These are phyloP conservation scores for Saccharomycopsis sp. DNA, from an alignment of 805 yeast species.

Conservation along the genomic window DNA sequence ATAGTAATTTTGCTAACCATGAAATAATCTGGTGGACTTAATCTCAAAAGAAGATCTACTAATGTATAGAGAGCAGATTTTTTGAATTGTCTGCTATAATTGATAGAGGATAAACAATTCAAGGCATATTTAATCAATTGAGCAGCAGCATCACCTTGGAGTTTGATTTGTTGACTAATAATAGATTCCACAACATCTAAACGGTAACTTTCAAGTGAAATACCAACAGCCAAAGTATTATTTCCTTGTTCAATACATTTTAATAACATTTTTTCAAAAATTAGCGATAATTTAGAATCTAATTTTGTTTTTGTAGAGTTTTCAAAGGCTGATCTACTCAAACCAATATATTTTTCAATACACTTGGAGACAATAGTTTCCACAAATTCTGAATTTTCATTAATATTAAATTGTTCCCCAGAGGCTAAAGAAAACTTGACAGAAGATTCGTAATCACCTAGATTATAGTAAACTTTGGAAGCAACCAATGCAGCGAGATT, in stretches of 20 bases:
- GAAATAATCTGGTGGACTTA: constrained; percentile 67
- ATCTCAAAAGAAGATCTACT: constrained; percentile 46
- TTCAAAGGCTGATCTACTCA: constrained; percentile 43
- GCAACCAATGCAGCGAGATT: constrained; percentile 84
- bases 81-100: constrained; percentile 58
- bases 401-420: constrained; percentile 65
- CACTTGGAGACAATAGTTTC: constrained; percentile 93
- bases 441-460: constrained; percentile 88
- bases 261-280: constrained; percentile 79
- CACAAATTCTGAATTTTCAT: constrained; percentile 71
- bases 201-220: constrained; percentile 80
- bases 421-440: constrained; percentile 84
- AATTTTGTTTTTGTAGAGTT: constrained; percentile 28
- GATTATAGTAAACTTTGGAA: constrained; percentile 81
- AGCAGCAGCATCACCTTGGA: constrained; percentile 43
- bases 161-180: constrained; percentile 31
- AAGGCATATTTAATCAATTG: constrained; percentile 62
- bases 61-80: constrained; percentile 50
- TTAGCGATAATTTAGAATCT: constrained; percentile 51
- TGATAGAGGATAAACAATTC: constrained; percentile 53
- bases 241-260: constrained; percentile 70
- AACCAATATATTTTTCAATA: constrained; percentile 67
- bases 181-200: constrained; percentile 65
- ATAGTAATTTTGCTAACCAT: constrained; percentile 78
- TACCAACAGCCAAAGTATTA: constrained; percentile 74